Conservation (phyloP, 345 rosid species). For the Hibiscus mutabilis region DNA sequence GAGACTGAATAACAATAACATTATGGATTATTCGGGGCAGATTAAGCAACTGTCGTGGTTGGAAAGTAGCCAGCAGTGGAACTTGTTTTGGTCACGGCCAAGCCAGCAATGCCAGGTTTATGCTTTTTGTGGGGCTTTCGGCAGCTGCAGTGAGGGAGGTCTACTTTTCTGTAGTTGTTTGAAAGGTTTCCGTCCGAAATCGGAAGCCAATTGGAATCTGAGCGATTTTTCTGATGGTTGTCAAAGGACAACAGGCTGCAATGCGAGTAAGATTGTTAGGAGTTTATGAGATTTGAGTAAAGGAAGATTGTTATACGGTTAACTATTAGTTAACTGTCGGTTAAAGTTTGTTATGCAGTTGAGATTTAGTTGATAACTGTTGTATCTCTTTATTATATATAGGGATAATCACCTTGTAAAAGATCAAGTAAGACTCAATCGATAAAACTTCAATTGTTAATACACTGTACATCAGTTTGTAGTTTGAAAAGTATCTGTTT, state of each 20-base stretch:
- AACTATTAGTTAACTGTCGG: no score
- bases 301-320: no score
- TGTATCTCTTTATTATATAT: no score
- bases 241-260: conserved; percentile 33
- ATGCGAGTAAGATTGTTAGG: conserved; percentile 21
- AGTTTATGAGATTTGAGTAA: no score
- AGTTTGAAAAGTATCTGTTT: no score
- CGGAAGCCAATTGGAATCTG: conserved; percentile 36
- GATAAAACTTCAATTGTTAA: no score
- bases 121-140: conserved; percentile 62
- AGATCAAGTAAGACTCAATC: no score
- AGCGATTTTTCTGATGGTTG: conserved; percentile 62
- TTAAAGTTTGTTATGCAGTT: no score
- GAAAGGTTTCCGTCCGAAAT: conserved; percentile 37
- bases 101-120: conserved; percentile 60
- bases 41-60: conserved; percentile 43
- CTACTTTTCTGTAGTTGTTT: conserved; percentile 45
- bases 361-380: no score
- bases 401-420: no score
- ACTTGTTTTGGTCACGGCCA: conserved; percentile 62
- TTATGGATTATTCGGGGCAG: conserved; percentile 60
- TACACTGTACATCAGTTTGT: no score
- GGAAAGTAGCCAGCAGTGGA: conserved; percentile 32
- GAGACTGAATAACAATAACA: conserved; percentile 37
- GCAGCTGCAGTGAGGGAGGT: conserved; percentile 39